phyloP scores from a whole-genome alignment of 192 early-diverging fungal species.

The Globomyces pollinis-pini region DNA sequence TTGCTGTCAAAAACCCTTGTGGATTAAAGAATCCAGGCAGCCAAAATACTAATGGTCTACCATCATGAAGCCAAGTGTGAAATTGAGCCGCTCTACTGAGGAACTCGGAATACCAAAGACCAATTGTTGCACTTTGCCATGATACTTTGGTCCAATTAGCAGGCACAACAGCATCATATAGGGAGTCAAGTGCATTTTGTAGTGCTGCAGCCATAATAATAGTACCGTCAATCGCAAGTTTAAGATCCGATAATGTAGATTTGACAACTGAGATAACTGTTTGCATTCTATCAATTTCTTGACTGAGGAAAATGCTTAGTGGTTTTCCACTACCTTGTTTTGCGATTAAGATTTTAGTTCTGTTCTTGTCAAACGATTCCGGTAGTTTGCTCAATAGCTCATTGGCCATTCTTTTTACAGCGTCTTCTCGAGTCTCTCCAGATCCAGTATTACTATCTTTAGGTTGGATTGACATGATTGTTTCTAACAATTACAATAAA shows the following conservation, averaged over 20 bases:
- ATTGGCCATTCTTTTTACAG: slow-evolving; percentile 53
- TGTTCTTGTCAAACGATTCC: slow-evolving; percentile 55
- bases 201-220: slow-evolving; percentile 50
- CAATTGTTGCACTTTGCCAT: slow-evolving; percentile 49
- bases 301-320: slow-evolving; percentile 56
- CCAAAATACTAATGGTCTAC: slow-evolving; percentile 59
- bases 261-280: slow-evolving; percentile 45
- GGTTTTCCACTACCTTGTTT: slow-evolving; percentile 53
- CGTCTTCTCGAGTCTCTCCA: slow-evolving; percentile 59
- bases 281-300: slow-evolving; percentile 62
- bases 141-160: slow-evolving; percentile 50
- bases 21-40: slow-evolving; percentile 59
- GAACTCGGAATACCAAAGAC: slow-evolving; percentile 55
- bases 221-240: slow-evolving; percentile 59
- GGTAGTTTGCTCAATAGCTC: slow-evolving; percentile 52
- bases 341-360: slow-evolving; percentile 33
- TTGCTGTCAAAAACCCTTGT: slow-evolving; percentile 62
- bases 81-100: slow-evolving; percentile 45
- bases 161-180: slow-evolving; percentile 56
- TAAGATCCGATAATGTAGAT: slow-evolving; percentile 47
- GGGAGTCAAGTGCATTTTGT: slow-evolving; percentile 55
- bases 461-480: slow-evolving; percentile 60
- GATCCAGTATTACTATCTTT: slow-evolving; percentile 49
- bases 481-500: slow-evolving; percentile 34
- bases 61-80: slow-evolving; percentile 55